phyloP scores from a whole-genome alignment of 2,329 filamentous ascomycete species.

The Alternaria triticimaculans region DNA sequence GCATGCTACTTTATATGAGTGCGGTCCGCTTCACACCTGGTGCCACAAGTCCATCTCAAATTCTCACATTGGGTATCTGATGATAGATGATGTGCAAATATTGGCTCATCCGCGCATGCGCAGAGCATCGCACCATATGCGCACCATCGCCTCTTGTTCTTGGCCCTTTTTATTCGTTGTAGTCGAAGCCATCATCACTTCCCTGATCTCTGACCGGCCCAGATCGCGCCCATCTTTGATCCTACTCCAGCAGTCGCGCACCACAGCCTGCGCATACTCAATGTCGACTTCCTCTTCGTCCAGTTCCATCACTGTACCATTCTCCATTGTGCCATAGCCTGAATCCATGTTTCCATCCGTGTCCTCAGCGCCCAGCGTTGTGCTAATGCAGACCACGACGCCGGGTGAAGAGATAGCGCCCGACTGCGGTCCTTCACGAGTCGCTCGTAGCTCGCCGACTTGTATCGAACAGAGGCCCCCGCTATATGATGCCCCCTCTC shows the following conservation, averaged over 20 bases:
- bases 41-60: background rate
- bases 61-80: background rate
- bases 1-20: background rate
- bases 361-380: conserved; percentile 13
- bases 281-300: conserved; percentile 25
- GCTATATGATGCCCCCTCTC: conserved; percentile 28
- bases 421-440: conserved; percentile 26
- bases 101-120: conserved; percentile 30
- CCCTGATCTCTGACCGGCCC: conserved; percentile 32
- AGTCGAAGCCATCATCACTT: conserved; percentile 33
- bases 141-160: conserved; percentile 30
- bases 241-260: conserved; percentile 34
- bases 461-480: conserved; percentile 34
- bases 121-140: conserved; percentile 46
- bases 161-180: conserved; percentile 5
- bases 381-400: conserved; percentile 39
- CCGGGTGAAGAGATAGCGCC: conserved; percentile 29
- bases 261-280: conserved; percentile 29
- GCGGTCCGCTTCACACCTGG: background rate
- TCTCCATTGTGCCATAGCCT: background rate
- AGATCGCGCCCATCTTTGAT: conserved; percentile 33
- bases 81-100: background rate
- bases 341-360: conserved; percentile 6
- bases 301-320: background rate
- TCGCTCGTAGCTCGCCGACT: conserved; percentile 35